phyloP scores from a whole-genome alignment of 1,139 yeast genomes.

The Yamadazyma jaroonii region DNA sequence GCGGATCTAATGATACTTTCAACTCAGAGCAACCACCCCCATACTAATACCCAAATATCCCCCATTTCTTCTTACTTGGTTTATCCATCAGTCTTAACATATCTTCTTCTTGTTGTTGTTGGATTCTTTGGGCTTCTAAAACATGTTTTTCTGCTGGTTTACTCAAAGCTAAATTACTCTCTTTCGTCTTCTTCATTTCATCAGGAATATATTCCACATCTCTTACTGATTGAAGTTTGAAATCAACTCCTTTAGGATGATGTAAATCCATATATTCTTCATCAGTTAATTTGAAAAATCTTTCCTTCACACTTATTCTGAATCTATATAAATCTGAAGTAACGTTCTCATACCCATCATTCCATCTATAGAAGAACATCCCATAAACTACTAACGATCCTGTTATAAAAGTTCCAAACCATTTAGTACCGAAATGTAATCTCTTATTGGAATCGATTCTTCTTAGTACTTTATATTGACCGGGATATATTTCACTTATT shows the following conservation, averaged over 20 bases:
- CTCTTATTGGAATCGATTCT: constrained; percentile 54
- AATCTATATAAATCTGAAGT: constrained; percentile 65
- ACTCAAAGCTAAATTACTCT: constrained; percentile 53
- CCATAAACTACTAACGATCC: constrained; percentile 52
- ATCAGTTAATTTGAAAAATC: constrained; percentile 51
- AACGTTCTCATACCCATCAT: constrained; percentile 77
- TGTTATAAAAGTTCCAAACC: constrained; percentile 48
- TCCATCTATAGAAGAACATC: constrained; percentile 78
- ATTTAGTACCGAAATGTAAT: constrained; percentile 55
- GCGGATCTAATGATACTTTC: too few relatives aligned
- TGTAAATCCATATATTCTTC: constrained; percentile 64
- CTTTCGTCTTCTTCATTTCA: constrained; percentile 36
- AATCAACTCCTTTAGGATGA: constrained; percentile 37
- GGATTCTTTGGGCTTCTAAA: constrained; percentile 69
- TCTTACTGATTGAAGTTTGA: constrained; percentile 36
- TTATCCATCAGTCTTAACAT: constrained; percentile 42
- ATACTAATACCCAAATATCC: too few relatives aligned
- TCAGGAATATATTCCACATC: constrained; percentile 45
- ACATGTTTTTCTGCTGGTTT: constrained; percentile 72
- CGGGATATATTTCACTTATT: constrained; percentile 68
- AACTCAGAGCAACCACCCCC: too few relatives aligned
- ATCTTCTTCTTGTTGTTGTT: constrained; percentile 69
- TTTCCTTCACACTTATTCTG: constrained; percentile 55
- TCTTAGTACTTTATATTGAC: constrained; percentile 71
- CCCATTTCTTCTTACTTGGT: constrained; percentile 27